phyloP scores from a whole-genome alignment of 2,329 filamentous ascomycete genomes.

The Bipolaris victoriae region DNA sequence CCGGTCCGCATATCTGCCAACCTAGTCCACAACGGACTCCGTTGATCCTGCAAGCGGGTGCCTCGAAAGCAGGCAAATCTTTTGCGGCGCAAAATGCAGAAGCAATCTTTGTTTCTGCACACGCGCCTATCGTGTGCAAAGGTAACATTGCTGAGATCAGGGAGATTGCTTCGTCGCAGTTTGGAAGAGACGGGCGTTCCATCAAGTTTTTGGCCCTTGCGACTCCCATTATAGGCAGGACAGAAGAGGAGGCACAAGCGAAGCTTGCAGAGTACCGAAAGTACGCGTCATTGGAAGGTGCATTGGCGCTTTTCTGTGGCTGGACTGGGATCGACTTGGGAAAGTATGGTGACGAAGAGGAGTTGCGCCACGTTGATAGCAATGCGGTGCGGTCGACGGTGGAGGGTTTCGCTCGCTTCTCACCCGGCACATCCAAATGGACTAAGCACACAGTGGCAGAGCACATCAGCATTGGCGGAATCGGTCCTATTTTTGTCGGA shows the following conservation, averaged over 20 bases:
- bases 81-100: conserved; percentile 75
- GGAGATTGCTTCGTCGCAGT: conserved; percentile 58
- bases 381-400: conserved; percentile 66
- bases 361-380: conserved; percentile 65
- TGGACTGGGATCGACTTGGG: conserved; percentile 74
- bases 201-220: conserved; percentile 74
- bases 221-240: conserved; percentile 68
- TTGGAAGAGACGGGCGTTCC: conserved; percentile 62
- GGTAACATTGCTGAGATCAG: conserved; percentile 69
- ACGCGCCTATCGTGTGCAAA: conserved; percentile 66
- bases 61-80: conserved; percentile 67
- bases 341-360: conserved; percentile 67
- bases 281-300: conserved; percentile 70
- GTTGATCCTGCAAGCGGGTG: conserved; percentile 72
- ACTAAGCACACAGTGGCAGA: conserved; percentile 73
- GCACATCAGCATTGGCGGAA: conserved; percentile 70
- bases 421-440: conserved; percentile 69
- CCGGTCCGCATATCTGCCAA: conserved; percentile 70
- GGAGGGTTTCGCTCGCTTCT: conserved; percentile 62
- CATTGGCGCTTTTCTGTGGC: conserved; percentile 72
- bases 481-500: conserved; percentile 69
- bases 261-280: conserved; percentile 68
- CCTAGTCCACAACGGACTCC: conserved; percentile 72
- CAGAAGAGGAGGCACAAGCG: conserved; percentile 68
- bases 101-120: conserved; percentile 71